phyloP scores from a whole-genome alignment of 495 filamentous ascomycete genomes.

The Neurospora sp. region DNA sequence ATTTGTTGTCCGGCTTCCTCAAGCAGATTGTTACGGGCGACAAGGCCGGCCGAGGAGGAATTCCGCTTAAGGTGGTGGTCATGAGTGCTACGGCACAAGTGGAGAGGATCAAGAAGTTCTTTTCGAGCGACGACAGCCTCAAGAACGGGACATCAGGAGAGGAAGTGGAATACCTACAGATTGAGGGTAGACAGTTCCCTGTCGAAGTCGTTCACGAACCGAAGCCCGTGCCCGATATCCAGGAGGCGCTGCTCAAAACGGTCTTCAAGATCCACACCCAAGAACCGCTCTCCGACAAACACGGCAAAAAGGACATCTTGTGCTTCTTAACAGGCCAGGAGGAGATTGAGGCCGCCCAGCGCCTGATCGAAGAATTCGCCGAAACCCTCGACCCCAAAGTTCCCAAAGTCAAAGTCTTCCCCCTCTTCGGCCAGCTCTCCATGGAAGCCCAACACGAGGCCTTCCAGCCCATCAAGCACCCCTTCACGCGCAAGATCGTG shows the following conservation, averaged over 20 bases:
- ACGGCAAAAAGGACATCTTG: slow-evolving; percentile 55
- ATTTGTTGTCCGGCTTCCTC: slow-evolving; percentile 80
- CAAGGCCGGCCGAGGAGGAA: slow-evolving; percentile 50
- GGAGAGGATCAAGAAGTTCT: slow-evolving; percentile 66
- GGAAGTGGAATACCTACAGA: slow-evolving; percentile 47
- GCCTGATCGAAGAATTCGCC: slow-evolving; percentile 71
- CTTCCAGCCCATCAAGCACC: slow-evolving; percentile 65
- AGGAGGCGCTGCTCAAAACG: slow-evolving; percentile 67
- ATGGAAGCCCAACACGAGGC: slow-evolving; percentile 73
- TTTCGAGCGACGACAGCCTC: slow-evolving; percentile 29
- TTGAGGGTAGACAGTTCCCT: slow-evolving; percentile 81
- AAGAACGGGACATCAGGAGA: not conserved
- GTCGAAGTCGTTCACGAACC: slow-evolving; percentile 71
- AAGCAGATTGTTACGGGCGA: slow-evolving; percentile 57
- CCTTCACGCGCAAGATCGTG: slow-evolving; percentile 75
- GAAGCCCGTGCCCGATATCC: slow-evolving; percentile 70
- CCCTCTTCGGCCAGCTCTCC: slow-evolving; percentile 41
- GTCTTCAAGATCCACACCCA: slow-evolving; percentile 85
- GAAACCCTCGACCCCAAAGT: slow-evolving; percentile 56
- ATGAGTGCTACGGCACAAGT: slow-evolving; percentile 97
- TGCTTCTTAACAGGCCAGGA: slow-evolving; percentile 94
- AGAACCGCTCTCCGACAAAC: slow-evolving; percentile 70
- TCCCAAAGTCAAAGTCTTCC: slow-evolving; percentile 53
- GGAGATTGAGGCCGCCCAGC: slow-evolving; percentile 73
- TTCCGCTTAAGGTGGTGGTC: slow-evolving; percentile 76